Evolutionary conservation across 1,284 basidiomycete species (phyloP).

Genomic region (Leccinum subfulvum): DNA sequence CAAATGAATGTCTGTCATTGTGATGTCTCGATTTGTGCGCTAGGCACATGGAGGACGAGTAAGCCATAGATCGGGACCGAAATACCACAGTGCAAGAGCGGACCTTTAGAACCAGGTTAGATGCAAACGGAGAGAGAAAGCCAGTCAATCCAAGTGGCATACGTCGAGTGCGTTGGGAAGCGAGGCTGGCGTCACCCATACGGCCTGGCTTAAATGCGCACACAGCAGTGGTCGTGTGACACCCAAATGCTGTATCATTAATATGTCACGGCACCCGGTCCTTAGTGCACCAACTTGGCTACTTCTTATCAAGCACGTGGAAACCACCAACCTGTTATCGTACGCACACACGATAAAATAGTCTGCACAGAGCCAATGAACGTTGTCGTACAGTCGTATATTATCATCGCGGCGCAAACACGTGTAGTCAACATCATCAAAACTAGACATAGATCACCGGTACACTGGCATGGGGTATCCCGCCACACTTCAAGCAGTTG

Average conservation of each 20-base stretch:
- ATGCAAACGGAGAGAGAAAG: not conserved
- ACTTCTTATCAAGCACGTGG: not conserved
- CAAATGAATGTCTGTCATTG: conserved; percentile 46
- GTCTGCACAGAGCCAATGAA: not conserved
- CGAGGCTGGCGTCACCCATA: conserved; percentile 11
- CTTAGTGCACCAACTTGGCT: not conserved
- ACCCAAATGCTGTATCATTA: not conserved
- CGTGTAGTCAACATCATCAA: conserved; percentile 11
- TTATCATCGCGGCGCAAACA: not conserved
- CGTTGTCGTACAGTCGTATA: not conserved
- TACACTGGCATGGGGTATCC: not conserved
- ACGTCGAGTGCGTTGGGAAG: conserved; percentile 4
- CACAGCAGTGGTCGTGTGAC: conserved; percentile 1
- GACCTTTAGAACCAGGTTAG: conserved; percentile 5
- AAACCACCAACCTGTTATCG: not conserved
- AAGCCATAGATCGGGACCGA: conserved; percentile 1
- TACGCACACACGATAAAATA: not conserved
- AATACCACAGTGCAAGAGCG: not conserved
- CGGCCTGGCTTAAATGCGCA: conserved; percentile 1
- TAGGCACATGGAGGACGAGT: not conserved
- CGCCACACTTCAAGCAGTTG: conserved; percentile 15
- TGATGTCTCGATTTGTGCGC: conserved; percentile 5
- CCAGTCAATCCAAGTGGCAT: not conserved
- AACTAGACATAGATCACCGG: not conserved
- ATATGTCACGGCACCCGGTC: conserved; percentile 2